Percentiles rank a stretch among this genome's conserved stretches.
These are phyloP conservation scores for Circinella minor DNA, from an alignment of 371 early-diverging fungal species.

Conservation along the genomic window DNA sequence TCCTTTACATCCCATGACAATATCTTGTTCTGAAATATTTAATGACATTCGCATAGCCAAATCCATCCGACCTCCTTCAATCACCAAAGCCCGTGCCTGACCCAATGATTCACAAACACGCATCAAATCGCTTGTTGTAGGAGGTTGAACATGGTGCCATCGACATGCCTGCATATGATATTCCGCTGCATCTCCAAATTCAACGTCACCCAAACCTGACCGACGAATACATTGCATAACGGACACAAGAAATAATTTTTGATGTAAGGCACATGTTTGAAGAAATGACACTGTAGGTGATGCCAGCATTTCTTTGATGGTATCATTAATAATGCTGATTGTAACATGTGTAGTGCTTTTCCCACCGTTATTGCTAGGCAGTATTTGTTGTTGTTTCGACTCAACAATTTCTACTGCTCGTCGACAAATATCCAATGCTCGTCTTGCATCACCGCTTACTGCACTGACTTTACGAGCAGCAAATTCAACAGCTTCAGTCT, in stretches of 20 bases:
- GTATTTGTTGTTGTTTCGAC: slow-evolving; percentile 24
- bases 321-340: slow-evolving; percentile 74
- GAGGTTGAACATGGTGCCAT: slow-evolving; percentile 64
- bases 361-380: background rate
- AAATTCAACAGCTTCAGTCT: slow-evolving; percentile 88
- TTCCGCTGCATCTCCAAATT: slow-evolving; percentile 69
- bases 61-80: slow-evolving; percentile 75
- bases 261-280: slow-evolving; percentile 76
- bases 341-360: slow-evolving; percentile 60
- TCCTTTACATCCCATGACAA: slow-evolving; percentile 73
- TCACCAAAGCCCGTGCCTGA: slow-evolving; percentile 65
- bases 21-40: slow-evolving; percentile 73
- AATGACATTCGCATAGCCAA: slow-evolving; percentile 73
- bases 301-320: slow-evolving; percentile 84
- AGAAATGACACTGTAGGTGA: slow-evolving; percentile 79
- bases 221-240: slow-evolving; percentile 67
- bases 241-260: slow-evolving; percentile 83
- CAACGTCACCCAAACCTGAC: slow-evolving; percentile 76
- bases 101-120: slow-evolving; percentile 74
- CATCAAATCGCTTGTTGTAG: slow-evolving; percentile 66
- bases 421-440: slow-evolving; percentile 94
- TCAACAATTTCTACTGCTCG: slow-evolving; percentile 87
- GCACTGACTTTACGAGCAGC: slow-evolving; percentile 95
- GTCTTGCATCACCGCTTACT: slow-evolving; percentile 97
- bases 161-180: slow-evolving; percentile 66